phyloP scores from a whole-genome alignment of 2,329 filamentous ascomycete species.

The Hortaea sp. region DNA sequence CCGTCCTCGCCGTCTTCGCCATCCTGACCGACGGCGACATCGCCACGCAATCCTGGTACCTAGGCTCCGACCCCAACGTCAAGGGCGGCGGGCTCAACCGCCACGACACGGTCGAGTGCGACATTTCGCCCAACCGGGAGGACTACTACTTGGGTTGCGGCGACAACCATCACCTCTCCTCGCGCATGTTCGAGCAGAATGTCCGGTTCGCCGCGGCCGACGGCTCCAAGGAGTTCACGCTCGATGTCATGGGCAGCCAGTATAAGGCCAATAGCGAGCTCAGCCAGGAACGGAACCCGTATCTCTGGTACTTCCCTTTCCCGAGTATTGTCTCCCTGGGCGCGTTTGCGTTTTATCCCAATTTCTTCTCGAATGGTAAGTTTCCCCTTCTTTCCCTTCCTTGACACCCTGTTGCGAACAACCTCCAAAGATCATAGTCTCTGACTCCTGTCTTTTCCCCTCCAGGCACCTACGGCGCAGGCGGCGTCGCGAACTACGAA shows the following conservation, averaged over 20 bases:
- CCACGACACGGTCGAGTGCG: conserved; percentile 16
- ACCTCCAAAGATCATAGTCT: too few species aligned
- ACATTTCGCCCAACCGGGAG: conserved; percentile 22
- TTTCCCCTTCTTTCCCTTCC: too few species aligned
- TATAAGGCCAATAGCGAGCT: conserved; percentile 10
- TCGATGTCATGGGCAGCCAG: conserved; percentile 16
- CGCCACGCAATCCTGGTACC: conserved; percentile 12
- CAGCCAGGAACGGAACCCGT: conserved; percentile 17
- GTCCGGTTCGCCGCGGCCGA: conserved; percentile 13
- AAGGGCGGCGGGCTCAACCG: conserved; percentile 8
- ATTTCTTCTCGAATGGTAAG: conserved; percentile 18
- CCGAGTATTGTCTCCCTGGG: conserved; percentile 21
- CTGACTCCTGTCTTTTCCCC: too few species aligned
- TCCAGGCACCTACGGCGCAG: conserved; percentile 21
- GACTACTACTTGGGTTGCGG: conserved; percentile 27
- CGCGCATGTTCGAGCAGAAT: conserved; percentile 22
- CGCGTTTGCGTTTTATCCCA: conserved; percentile 22
- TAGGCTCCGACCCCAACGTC: conserved; percentile 16
- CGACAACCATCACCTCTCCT: conserved; percentile 24
- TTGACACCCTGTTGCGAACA: too few species aligned
- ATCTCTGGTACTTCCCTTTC: conserved; percentile 20
- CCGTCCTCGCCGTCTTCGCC: conserved; percentile 19
- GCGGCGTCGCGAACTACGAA: conserved; percentile 27
- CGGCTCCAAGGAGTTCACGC: conserved; percentile 16
- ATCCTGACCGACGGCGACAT: conserved; percentile 17